Evolutionary conservation across 2,329 filamentous ascomycete genomes (phyloP).

Genomic region (Pyrenophora tritici-repentis): DNA sequence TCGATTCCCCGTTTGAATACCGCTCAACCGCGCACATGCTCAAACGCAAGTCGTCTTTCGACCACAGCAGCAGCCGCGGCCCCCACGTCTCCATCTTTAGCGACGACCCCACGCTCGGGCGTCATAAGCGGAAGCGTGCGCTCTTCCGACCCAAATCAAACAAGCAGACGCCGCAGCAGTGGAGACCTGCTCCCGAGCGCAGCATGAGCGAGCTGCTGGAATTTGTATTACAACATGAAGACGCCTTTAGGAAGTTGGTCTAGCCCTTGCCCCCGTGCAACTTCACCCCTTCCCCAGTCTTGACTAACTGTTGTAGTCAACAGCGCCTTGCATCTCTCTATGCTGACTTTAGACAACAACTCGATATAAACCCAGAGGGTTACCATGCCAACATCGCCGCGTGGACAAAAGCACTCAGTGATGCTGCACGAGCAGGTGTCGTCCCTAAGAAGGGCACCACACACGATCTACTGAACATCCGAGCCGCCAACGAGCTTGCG

Average conservation of each 20-base stretch:
- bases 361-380: constrained; percentile 79
- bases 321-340: constrained; percentile 83
- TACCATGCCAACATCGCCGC: constrained; percentile 79
- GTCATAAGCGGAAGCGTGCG: constrained; percentile 27
- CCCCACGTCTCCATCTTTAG: constrained; percentile 31
- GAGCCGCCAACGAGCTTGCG: constrained; percentile 66
- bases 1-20: constrained; percentile 1
- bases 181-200: constrained; percentile 31
- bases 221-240: constrained; percentile 59
- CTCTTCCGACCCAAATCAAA: constrained; percentile 28
- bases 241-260: constrained; percentile 53
- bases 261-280: not conserved
- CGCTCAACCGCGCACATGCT: constrained; percentile 21
- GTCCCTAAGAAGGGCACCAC: constrained; percentile 51
- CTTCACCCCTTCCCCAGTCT: not conserved
- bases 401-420: constrained; percentile 76
- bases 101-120: constrained; percentile 22
- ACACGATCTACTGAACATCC: constrained; percentile 57
- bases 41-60: constrained; percentile 31
- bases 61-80: constrained; percentile 12
- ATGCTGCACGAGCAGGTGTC: constrained; percentile 68
- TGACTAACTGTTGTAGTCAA: constrained; percentile 52
- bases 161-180: constrained; percentile 19
- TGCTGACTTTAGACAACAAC: constrained; percentile 79
- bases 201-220: constrained; percentile 70